Conservation (phyloP, 441 rosid species). For the Syzygium syzygioides region DNA sequence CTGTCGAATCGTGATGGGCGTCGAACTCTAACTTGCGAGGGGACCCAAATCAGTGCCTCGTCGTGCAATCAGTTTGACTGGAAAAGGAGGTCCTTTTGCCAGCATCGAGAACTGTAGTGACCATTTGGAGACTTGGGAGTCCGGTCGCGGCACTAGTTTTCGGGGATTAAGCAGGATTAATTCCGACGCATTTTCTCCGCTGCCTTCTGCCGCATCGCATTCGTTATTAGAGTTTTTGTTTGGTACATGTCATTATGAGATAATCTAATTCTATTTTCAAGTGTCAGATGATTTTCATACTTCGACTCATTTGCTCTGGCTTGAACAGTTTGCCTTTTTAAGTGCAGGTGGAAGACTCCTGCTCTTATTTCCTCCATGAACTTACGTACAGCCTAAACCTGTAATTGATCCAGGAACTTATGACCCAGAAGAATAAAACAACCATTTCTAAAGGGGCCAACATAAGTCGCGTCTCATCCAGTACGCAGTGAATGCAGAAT, state of each 20-base stretch:
- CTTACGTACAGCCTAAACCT: neutral
- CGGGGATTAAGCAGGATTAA: neutral
- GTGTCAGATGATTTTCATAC: neutral
- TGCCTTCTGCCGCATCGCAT: neutral
- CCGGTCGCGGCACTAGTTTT: rapidly evolving
- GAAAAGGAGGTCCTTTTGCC: neutral
- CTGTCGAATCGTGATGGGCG: too few species aligned
- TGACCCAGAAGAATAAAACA: neutral
- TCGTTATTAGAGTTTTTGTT: neutral
- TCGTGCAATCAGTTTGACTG: neutral
- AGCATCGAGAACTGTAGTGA: neutral
- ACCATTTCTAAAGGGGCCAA: neutral
- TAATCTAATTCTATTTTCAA: neutral
- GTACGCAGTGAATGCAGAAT: neutral
- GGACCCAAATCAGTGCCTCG: neutral
- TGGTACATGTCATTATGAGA: neutral
- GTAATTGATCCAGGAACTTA: neutral
- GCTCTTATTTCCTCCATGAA: neutral
- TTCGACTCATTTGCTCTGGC: neutral
- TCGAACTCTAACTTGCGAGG: too few species aligned
- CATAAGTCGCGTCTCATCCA: rapidly evolving
- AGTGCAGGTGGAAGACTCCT: neutral
- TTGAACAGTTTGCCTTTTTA: neutral
- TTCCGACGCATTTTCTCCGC: neutral
- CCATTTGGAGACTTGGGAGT: neutral